Base-by-base conservation (phyloP, 768 basidiomycete species). In the Boletus rubroflammeus region DNA sequence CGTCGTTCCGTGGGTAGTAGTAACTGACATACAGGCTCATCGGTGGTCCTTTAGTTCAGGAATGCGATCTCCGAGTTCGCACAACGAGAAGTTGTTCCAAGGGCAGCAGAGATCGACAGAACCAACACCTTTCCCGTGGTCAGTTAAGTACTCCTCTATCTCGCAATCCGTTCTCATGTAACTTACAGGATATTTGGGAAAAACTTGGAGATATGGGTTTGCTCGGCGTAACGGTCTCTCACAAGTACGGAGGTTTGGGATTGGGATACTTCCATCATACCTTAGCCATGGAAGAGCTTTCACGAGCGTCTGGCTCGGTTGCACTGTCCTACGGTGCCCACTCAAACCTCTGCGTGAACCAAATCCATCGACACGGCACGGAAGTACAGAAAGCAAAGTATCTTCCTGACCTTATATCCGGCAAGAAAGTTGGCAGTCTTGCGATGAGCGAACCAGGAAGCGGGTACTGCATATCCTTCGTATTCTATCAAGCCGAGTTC, bases 391-490 rank as follows among this genome's bases (percentile, higher is more conserved):
- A 93, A 70, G 72, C 74, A 51, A 72, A 88, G 69, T 96, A 93
- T 69, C 80, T 98, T 5, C 84, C 87, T 5, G 85, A 86, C 63
- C 77, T 97, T 42, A 74, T 96, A 35, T 77, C 81, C 28, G 95
- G 95, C 21, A 82, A 77, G 65, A 88, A 90, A 67, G 82, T 98
- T 29, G 95, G 95, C 36, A 86, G 89, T 61, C 76, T 98, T 56
- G 95, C 95, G 2, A 98, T 98, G 95, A 92, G 89, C 62, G 95
- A 98, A 75, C 79, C 88, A 2, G 92, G 89, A 15, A 85, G 87
- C 62, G 95, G 95, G 69, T 72, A 49, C 29, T 36, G 53, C 34
- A 25, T 29, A 19, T 36, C 45, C 15, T 23, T 47, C 28, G 34
- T 28, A 21, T 43, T 15, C 26, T 7, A 36, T 28, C 44, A 3